Conservation (phyloP, 2,329 filamentous ascomycete genomes). For the Cercospora sp. region DNA sequence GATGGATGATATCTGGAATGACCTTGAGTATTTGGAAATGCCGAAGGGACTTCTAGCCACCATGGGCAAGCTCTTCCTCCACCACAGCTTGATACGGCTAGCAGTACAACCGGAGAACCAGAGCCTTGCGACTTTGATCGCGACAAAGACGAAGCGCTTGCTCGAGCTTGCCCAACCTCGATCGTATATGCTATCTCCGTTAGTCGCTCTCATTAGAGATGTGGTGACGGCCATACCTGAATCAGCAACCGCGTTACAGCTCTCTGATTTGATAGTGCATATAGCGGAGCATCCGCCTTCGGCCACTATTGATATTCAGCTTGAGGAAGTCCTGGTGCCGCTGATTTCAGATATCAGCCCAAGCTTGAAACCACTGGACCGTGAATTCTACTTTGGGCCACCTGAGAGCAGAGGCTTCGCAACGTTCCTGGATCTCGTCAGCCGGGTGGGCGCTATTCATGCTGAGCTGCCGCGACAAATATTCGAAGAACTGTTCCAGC, state of each 20-base stretch:
- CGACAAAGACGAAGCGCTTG: conserved; percentile 21
- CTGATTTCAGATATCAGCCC: conserved; percentile 37
- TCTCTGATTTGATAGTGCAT: conserved; percentile 45
- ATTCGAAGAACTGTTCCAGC: conserved; percentile 42
- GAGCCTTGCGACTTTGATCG: conserved; percentile 11
- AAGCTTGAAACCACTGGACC: conserved; percentile 36
- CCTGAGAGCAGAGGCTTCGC: conserved; percentile 49
- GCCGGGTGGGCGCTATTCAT: conserved; percentile 38
- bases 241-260: conserved; percentile 37
- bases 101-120: conserved; percentile 28
- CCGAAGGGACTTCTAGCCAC: conserved; percentile 43
- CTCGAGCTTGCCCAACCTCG: conserved; percentile 32
- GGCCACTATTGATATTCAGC: conserved; percentile 47
- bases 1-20: conserved; percentile 48
- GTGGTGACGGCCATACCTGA: conserved; percentile 32
- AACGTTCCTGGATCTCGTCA: conserved; percentile 48
- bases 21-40: conserved; percentile 52
- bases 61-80: conserved; percentile 43
- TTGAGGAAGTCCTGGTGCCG: conserved; percentile 46
- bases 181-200: conserved; percentile 37
- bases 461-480: conserved; percentile 29
- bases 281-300: conserved; percentile 46
- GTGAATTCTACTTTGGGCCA: conserved; percentile 48
- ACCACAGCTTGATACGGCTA: conserved; percentile 33
- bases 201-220: conserved; percentile 32